Evolutionary conservation across 2,329 filamentous ascomycete genomes (phyloP).

Genomic region (Exophiala bonariae): DNA sequence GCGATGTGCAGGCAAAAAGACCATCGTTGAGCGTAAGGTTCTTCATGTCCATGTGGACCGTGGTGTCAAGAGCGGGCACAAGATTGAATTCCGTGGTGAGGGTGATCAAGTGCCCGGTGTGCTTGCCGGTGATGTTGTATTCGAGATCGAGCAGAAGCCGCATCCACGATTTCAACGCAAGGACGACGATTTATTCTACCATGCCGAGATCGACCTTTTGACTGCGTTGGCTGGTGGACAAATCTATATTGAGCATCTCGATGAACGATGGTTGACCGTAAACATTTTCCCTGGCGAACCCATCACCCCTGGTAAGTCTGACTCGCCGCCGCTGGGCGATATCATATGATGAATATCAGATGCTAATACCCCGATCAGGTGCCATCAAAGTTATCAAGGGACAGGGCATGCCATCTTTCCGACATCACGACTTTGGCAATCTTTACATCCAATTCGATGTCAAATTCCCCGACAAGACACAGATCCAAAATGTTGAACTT

Average conservation of each 20-base stretch:
- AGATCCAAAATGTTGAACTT: constrained; percentile 70
- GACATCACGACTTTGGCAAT: constrained; percentile 94
- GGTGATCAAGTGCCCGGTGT: constrained; percentile 94
- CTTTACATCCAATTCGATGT: constrained; percentile 97
- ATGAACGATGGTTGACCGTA: constrained; percentile 93
- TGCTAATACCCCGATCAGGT: constrained; percentile 52
- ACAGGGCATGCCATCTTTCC: constrained; percentile 94
- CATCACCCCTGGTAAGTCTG: constrained; percentile 77
- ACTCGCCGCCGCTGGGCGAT: constrained; percentile 27
- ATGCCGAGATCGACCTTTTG: constrained; percentile 91
- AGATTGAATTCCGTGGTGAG: constrained; percentile 95
- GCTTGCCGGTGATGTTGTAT: constrained; percentile 92
- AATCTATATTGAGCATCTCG: constrained; percentile 92
- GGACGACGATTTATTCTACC: constrained; percentile 93
- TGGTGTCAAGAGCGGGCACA: constrained; percentile 89
- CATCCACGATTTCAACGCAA: constrained; percentile 92
- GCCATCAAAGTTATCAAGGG: constrained; percentile 91
- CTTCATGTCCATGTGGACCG: constrained; percentile 96
- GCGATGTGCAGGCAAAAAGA: constrained; percentile 96
- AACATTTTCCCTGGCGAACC: constrained; percentile 93
- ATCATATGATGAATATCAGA: too few species aligned
- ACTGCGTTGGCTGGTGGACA: constrained; percentile 90
- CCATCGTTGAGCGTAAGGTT: constrained; percentile 93
- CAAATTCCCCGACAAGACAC: constrained; percentile 84
- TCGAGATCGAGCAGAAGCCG: constrained; percentile 99